Evolutionary conservation across 176 grass and related monocot genomes (phyloP).

Genomic region (Triticum timopheevii): DNA sequence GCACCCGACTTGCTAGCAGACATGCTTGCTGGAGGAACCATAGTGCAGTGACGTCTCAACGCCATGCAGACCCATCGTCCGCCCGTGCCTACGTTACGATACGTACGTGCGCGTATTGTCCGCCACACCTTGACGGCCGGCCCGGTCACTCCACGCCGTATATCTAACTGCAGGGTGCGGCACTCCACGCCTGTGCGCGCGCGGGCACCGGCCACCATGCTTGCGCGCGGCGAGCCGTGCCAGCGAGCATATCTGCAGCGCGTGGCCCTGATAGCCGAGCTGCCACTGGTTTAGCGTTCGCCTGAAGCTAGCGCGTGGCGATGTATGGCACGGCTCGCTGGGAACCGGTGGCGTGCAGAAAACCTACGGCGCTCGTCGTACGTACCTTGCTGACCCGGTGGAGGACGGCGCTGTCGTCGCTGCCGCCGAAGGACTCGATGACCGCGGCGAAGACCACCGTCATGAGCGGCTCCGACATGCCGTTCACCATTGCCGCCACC

Average conservation of each 20-base stretch:
- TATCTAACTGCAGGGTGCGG: background rate
- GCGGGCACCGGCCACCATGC: background rate
- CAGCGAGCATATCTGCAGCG: background rate
- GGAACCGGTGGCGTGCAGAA: background rate
- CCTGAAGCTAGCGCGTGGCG: too few relatives aligned
- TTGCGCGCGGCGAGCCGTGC: background rate
- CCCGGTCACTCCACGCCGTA: background rate
- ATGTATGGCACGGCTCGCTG: background rate
- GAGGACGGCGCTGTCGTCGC: constrained; percentile 24
- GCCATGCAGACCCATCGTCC: background rate
- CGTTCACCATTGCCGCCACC: constrained; percentile 53
- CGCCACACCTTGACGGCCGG: background rate
- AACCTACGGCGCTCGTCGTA: background rate
- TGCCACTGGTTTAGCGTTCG: too few relatives aligned
- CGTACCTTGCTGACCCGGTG: constrained; percentile 57
- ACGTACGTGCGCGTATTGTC: background rate
- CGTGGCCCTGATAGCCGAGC: too few relatives aligned
- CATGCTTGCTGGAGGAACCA: background rate
- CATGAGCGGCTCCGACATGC: constrained; percentile 55
- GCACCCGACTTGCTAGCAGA: background rate
- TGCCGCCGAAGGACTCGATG: constrained; percentile 51
- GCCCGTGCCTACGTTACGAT: background rate
- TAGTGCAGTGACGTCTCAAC: background rate
- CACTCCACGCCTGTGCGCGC: too few relatives aligned
- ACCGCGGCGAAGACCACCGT: constrained; percentile 48